Base-by-base conservation (phyloP, 345 rosid species). In the Hibiscus syriacus region DNA sequence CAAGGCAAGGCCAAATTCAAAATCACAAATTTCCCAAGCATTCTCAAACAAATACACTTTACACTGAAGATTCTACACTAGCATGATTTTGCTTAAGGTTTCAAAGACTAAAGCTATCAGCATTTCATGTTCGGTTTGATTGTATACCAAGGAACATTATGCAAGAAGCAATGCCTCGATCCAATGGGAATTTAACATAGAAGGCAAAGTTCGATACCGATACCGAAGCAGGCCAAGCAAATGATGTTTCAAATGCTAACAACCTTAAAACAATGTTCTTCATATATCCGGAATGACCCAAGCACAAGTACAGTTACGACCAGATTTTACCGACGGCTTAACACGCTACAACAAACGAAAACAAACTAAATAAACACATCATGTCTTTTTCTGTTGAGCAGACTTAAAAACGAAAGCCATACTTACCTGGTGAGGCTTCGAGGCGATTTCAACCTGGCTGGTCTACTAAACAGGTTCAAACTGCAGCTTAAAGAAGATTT, bases 391-490 rank as follows among this genome's bases (percentile, higher is more conserved):
- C 46, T 17, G 57, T 27, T 17, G 25, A 41, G n/a, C 19, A n/a
- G n/a, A 11, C 2, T 11, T 22, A 1, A 50, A 41, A 26, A n/a
- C n/a, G 59, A 36, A 54, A 53, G 23, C 25, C 60, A 22, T 54
- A n/a, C 66, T 27, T 30, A 30, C 29, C 19, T 8, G 30, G 22
- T 49, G 27, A 12, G 12, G 30, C 19, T 50, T 27, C 6, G 25
- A 48, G 22, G 20, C 52, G 29, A 66, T 58, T 58, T 70, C 66
- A 54, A 30, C 26, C 57, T 25, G 48, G 39, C 30, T 25, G 59
- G 48, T 43, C 48, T 16, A 43, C 58, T 54, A 30, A 64, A 64
- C 70, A 19, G 13, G 66, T 66, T 64, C 54, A 27, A 43, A 69
- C 65, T 26, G 29, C 67, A 64, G 54, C 16, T 25, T 3, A 32